Evolutionary conservation across 225 moss, liverwort and hornwort species (phyloP).

Genomic region (Marchantia polymorpha): DNA sequence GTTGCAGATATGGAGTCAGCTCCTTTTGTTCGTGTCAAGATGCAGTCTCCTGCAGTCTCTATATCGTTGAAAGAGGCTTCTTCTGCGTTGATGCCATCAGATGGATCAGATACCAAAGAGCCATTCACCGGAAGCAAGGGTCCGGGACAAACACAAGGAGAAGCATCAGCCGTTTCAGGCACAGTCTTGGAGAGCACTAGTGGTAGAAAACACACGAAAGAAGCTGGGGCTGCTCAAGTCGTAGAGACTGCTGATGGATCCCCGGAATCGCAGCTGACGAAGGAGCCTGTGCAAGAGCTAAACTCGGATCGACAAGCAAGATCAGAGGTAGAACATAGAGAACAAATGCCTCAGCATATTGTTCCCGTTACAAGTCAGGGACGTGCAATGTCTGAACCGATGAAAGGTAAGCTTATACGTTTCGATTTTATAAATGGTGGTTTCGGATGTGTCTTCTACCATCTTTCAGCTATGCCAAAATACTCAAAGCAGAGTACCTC

Average conservation of each 20-base stretch:
- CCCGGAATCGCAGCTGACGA: constrained; percentile 47
- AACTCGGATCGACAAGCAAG: constrained; percentile 23
- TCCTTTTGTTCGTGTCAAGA: constrained; percentile 42
- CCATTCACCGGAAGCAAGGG: constrained; percentile 24
- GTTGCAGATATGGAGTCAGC: constrained; percentile 80
- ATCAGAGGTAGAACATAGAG: constrained; percentile 22
- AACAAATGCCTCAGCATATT: constrained; percentile 10
- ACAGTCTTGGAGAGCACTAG: constrained; percentile 23
- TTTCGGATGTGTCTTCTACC: no score
- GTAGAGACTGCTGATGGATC: constrained; percentile 37
- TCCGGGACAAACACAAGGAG: constrained; percentile 14
- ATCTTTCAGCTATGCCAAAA: no score
- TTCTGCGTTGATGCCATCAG: constrained; percentile 40
- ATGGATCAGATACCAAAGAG: constrained; percentile 45
- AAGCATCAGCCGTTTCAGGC: constrained; percentile 22
- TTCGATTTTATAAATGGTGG: no score
- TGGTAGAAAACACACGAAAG: constrained; percentile 22
- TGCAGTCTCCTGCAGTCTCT: constrained; percentile 35
- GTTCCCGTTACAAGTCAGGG: constrained; percentile 24
- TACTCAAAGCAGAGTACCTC: no score
- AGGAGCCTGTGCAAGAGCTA: constrained; percentile 37
- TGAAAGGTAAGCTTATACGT: constrained; percentile 32
- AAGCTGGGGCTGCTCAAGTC: constrained; percentile 10
- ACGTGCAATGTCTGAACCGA: constrained; percentile 31
- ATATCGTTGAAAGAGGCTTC: constrained; percentile 45